Base-by-base conservation (phyloP, 2,329 filamentous ascomycete species). In the Penicillium sp. region DNA sequence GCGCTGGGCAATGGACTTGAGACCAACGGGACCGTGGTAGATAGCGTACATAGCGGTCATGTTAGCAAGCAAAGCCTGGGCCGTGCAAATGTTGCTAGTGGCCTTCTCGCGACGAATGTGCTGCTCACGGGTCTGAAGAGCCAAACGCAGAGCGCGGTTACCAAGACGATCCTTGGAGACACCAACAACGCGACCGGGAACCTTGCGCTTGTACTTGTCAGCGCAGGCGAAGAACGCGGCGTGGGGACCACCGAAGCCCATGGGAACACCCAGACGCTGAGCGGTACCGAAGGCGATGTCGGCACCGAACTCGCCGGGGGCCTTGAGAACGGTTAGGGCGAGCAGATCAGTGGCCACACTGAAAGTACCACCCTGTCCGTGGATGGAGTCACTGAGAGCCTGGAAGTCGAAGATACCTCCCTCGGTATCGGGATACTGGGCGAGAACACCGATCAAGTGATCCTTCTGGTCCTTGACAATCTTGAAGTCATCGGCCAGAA, bases 81-180 rank as follows among this genome's bases (percentile, higher is more conserved):
- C 92, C 1, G 93, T 97, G 78, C 93, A 97, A 55, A 97, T 92
- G 70, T 97, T 97, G 79, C 92, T 96, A 1, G 93, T 97, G 1
- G 93, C 93, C 82, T 97, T 97, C 73, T 97, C 93, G 67, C 93
- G 85, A 61, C 93, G 85, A 71, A 97, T 97, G 72, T 97, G 93
- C 78, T 97, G 93, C 77, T 97, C 93, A 65, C 93, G 83, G 9
- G 93, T 97, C 76, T 97, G 93, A 48, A 97, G 78, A 16, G 93
- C 89, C 68, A 97, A 77, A 65, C 93, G 83, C 61, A 95, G 86
- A 5, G 92, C 93, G 11, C 83, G 87, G 59, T 89, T 85, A 7
- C 93, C 93, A 5, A 92, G 80, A 50, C 93, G 84, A 70, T 97
- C 93, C 75, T 95, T 96, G 47, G 93, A 96, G 3, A 97, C 82